Percentiles rank a stretch among this genome's conserved stretches.
phyloP scores from a whole-genome alignment of 768 basidiomycete genomes.

The Rhizopogon vesiculosus region DNA sequence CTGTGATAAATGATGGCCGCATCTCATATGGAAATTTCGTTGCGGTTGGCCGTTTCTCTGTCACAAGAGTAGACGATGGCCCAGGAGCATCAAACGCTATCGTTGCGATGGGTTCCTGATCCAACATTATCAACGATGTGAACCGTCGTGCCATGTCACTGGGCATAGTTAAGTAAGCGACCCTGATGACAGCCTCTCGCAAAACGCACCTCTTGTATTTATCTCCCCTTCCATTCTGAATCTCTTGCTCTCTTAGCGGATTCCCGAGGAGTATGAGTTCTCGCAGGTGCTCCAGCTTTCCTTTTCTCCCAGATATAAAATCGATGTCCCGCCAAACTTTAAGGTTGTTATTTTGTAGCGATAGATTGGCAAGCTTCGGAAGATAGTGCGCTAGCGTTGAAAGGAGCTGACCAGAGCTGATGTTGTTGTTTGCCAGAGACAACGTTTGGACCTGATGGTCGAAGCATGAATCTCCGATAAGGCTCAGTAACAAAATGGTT shows the following conservation, averaged over 20 bases:
- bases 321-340: constrained; percentile 67
- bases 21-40: constrained; percentile 79
- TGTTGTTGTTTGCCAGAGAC: constrained; percentile 79
- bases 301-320: constrained; percentile 50
- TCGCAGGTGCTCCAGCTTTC: constrained; percentile 56
- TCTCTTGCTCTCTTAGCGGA: constrained; percentile 63
- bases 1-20: constrained; percentile 68
- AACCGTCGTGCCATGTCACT: constrained; percentile 84
- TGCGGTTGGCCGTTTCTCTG: constrained; percentile 43
- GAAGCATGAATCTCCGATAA: background rate
- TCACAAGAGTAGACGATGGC: constrained; percentile 36
- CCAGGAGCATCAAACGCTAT: constrained; percentile 78
- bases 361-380: constrained; percentile 75
- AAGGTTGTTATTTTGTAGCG: constrained; percentile 74
- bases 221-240: constrained; percentile 50
- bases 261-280: constrained; percentile 75
- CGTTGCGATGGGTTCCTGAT: constrained; percentile 69
- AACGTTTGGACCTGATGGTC: constrained; percentile 63
- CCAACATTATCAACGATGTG: constrained; percentile 76
- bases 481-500: background rate
- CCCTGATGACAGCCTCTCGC: background rate
- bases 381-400: constrained; percentile 65
- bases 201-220: constrained; percentile 62
- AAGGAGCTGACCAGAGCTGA: constrained; percentile 55
- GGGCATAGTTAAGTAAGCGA: constrained; percentile 8